These are phyloP conservation scores for Russula abietina DNA, from an alignment of 768 basidiomycete genomes.

Conservation along the genomic window DNA sequence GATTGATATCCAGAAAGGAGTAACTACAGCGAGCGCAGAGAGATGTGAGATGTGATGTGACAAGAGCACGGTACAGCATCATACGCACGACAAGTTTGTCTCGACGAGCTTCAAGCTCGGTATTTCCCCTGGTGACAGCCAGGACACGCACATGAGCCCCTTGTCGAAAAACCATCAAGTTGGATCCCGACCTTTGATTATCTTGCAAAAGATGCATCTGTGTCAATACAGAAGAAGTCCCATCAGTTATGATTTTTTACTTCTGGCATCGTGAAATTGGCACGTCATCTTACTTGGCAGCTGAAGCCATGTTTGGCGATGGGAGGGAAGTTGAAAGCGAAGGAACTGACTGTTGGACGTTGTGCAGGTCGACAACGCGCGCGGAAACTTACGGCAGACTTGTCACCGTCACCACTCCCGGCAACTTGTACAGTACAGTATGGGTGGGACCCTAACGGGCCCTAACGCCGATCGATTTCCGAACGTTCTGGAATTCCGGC, in stretches of 20 bases:
- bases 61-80: not conserved
- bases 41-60: not conserved
- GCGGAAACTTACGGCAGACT: too few species aligned
- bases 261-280: too few species aligned
- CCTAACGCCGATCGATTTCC: not conserved
- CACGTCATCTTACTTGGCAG: constrained; percentile 5
- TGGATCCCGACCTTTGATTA: constrained; percentile 65
- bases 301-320: not conserved
- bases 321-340: not conserved
- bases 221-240: constrained; percentile 34
- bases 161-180: too few species aligned
- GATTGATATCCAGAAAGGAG: constrained; percentile 91
- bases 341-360: not conserved
- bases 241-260: not conserved
- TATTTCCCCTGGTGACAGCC: constrained; percentile 66
- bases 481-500: not conserved
- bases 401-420: too few species aligned
- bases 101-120: constrained; percentile 83
- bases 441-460: too few species aligned
- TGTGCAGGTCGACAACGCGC: too few species aligned
- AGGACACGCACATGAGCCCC: not conserved
- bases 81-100: constrained; percentile 59
- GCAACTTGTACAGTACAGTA: too few species aligned
- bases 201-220: constrained; percentile 89
- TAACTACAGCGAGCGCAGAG: constrained; percentile 41